phyloP scores from a whole-genome alignment of 2,329 filamentous ascomycete species.

The Chrysoporthe deuterocubensis region DNA sequence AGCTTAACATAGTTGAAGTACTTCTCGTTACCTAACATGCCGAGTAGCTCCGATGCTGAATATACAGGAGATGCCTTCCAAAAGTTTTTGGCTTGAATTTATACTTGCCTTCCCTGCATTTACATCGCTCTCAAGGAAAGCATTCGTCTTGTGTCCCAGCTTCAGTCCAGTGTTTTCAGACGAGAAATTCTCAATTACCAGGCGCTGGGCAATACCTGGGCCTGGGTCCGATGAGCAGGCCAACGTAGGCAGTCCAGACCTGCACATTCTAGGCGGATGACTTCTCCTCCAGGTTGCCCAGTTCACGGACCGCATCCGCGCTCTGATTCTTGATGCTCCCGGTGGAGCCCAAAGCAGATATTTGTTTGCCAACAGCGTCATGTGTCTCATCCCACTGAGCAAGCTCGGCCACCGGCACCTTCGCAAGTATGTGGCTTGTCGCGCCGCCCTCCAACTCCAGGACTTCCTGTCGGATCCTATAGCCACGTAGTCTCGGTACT shows the following conservation, averaged over 20 bases:
- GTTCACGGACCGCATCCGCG: neutral
- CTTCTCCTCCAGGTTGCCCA: neutral
- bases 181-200: neutral
- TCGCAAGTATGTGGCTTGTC: conserved; percentile 51
- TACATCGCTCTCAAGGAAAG: too few relatives aligned
- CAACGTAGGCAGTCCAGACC: neutral
- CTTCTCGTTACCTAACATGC: too few relatives aligned
- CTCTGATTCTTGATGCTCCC: neutral
- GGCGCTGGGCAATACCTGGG: too few relatives aligned
- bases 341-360: neutral
- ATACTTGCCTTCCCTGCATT: too few relatives aligned
- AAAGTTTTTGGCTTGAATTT: too few relatives aligned
- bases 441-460: conserved; percentile 45
- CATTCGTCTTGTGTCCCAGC: too few relatives aligned
- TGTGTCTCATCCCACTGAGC: conserved; percentile 48
- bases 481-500: conserved; percentile 14
- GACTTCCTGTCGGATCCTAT: conserved; percentile 19
- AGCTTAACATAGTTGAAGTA: too few relatives aligned
- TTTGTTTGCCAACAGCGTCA: conserved; percentile 33
- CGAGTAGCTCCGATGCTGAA: too few relatives aligned
- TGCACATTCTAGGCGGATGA: neutral
- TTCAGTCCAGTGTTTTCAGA: neutral
- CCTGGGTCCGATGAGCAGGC: conserved; percentile 35
- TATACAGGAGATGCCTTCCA: too few relatives aligned
- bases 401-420: conserved; percentile 48